Evolutionary conservation across 208 protist species (phyloP).

Genomic region (Crithidia acanthocephali): DNA sequence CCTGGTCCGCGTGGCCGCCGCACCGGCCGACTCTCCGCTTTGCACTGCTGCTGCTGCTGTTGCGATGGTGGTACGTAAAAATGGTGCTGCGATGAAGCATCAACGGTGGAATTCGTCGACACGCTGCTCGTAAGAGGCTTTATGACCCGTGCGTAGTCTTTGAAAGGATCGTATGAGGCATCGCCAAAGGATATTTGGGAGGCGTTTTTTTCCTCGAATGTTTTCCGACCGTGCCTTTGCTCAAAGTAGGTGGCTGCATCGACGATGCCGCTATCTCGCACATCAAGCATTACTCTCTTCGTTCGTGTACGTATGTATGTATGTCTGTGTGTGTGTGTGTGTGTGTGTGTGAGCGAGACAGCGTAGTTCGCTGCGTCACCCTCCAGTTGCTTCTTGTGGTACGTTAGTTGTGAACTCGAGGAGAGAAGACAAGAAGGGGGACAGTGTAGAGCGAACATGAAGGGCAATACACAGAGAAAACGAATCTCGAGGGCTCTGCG

Average conservation of each 20-base stretch:
- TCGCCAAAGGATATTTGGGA: conserved; percentile 17
- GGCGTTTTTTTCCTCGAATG: conserved; percentile 11
- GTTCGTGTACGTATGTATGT: too few species aligned
- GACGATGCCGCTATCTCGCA: not conserved
- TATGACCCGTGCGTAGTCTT: not conserved
- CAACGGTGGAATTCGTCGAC: not conserved
- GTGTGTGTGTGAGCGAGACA: too few species aligned
- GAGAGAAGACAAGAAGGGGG: too few species aligned
- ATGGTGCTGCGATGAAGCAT: too few species aligned
- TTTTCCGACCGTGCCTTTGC: conserved; percentile 5
- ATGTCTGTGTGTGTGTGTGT: too few species aligned
- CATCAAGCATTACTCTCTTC: not conserved
- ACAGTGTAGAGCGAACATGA: too few species aligned
- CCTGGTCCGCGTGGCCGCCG: conserved; percentile 47
- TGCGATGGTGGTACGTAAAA: too few species aligned
- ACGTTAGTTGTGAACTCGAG: too few species aligned
- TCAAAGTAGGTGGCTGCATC: conserved; percentile 15
- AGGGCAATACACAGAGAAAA: too few species aligned
- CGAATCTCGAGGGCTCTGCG: too few species aligned
- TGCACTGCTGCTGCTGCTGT: not conserved
- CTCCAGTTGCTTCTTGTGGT: too few species aligned
- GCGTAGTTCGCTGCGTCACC: too few species aligned
- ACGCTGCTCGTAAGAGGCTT: not conserved
- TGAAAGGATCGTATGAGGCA: conserved; percentile 6
- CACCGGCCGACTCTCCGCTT: not conserved